These are phyloP conservation scores for Corylus americana DNA, from an alignment of 306 rosid species.

Conservation along the genomic window DNA sequence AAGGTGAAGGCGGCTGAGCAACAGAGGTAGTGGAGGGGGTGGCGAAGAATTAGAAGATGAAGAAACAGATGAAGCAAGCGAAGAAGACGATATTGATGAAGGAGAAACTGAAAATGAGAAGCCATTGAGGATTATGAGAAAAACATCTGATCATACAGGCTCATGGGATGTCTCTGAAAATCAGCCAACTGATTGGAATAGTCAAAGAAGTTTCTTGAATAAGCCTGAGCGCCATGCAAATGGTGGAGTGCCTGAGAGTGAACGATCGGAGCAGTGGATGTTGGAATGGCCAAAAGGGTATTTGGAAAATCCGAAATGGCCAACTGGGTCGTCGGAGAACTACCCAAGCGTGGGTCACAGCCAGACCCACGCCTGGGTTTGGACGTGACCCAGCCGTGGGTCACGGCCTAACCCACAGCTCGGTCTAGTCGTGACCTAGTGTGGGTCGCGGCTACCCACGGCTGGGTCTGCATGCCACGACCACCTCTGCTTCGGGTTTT, in stretches of 20 bases:
- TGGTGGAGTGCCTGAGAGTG: slow-evolving; percentile 32
- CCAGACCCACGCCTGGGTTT: no score
- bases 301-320: slow-evolving; percentile 1
- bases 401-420: no score
- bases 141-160: slow-evolving; percentile 28
- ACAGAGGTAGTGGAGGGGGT: slow-evolving; percentile 16
- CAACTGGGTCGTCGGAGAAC: slow-evolving; percentile 20
- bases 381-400: no score
- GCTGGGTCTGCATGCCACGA: no score
- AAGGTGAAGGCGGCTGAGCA: not conserved
- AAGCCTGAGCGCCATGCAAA: slow-evolving; percentile 18
- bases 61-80: slow-evolving; percentile 12
- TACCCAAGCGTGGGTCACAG: no score
- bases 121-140: slow-evolving; percentile 25
- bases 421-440: no score
- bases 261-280: slow-evolving; percentile 49
- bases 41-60: slow-evolving; percentile 19
- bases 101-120: slow-evolving; percentile 35
- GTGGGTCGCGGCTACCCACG: no score
- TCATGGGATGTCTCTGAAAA: slow-evolving; percentile 1
- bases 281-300: slow-evolving; percentile 42
- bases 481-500: slow-evolving; percentile 12
- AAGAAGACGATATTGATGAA: slow-evolving; percentile 14
- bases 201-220: not conserved
- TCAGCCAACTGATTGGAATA: slow-evolving; percentile 21